Evolutionary conservation across 1,139 yeast genomes (phyloP), one percentile per base, ranked within the genome.

Genomic region (Maudiozyma humilis): DNA sequence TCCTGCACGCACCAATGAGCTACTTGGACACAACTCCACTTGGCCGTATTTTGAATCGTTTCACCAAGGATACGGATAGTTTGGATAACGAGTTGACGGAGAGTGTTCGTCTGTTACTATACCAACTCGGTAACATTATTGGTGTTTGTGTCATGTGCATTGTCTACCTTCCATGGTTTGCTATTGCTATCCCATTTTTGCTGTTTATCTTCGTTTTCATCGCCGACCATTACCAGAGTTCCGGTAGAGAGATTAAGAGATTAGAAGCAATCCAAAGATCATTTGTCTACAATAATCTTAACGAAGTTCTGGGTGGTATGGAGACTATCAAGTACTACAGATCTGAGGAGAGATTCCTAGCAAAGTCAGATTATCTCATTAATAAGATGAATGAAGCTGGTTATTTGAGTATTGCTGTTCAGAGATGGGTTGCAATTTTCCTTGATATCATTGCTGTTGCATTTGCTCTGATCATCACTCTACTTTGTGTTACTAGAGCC

Each of bases 21-120:
- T 82, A 71, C 53, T 69, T 80, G 51, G 88, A 81, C 54, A 71
- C 83, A 1, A 78, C 85, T 0, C 88, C 88, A 4, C 62, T 80
- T 51, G 88, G 91, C 4, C 70, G 91, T 49, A 75, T 83, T 44
- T 64, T 82, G 56, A 82, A 82, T 58, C 66, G 91, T 49, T 81
- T 80, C 59, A 82, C 94, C 1, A 86, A 84, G 57, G 96, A 87
- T 62, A 82, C 93, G 0, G 94, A 86, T 59, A 79, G 81, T 29
- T 67, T 86, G 54, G 96, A 87, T 60, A 83, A 82, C 58, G 87
- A 82, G 56, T 67, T 80, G 44, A 75, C 80, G 36, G 82, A 78
- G 51, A 79, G 76, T 57, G 51, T 76, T 41, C 70, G 84, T 55
- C 57, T 78, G 47, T 65, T 76, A 44, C 53, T 74, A 38, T 76